phyloP scores from a whole-genome alignment of 2,329 filamentous ascomycete species.

The Calonectria henricotiae region DNA sequence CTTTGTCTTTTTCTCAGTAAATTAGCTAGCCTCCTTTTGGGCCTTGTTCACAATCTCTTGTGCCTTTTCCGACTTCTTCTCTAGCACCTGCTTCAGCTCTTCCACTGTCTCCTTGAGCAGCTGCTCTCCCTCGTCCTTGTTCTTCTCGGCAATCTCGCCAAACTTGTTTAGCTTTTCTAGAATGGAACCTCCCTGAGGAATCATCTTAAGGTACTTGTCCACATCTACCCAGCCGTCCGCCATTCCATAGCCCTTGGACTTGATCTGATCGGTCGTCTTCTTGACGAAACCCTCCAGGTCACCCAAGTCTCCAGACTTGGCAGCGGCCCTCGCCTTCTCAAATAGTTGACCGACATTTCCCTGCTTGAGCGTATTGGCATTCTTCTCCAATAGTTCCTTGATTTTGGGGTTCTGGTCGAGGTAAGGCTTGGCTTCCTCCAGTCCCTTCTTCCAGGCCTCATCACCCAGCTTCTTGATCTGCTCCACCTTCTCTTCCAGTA shows the following conservation, averaged over 20 bases:
- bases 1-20: background rate
- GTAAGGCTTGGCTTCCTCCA: slow-evolving; percentile 80
- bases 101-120: slow-evolving; percentile 79
- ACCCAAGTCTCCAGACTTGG: slow-evolving; percentile 73
- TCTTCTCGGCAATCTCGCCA: slow-evolving; percentile 76
- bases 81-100: slow-evolving; percentile 76
- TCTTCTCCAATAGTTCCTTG: slow-evolving; percentile 81
- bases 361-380: slow-evolving; percentile 77
- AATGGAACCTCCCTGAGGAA: slow-evolving; percentile 77
- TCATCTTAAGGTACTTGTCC: slow-evolving; percentile 76
- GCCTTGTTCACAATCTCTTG: slow-evolving; percentile 73
- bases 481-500: slow-evolving; percentile 80
- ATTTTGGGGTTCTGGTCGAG: slow-evolving; percentile 84
- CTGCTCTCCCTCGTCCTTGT: slow-evolving; percentile 79
- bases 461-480: slow-evolving; percentile 79
- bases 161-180: slow-evolving; percentile 78
- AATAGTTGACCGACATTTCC: slow-evolving; percentile 78
- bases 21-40: slow-evolving; percentile 65
- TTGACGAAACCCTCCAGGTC: slow-evolving; percentile 59
- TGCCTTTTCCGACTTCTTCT: slow-evolving; percentile 72
- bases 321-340: slow-evolving; percentile 74
- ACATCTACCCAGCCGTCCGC: slow-evolving; percentile 65
- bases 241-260: slow-evolving; percentile 64
- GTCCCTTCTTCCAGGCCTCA: slow-evolving; percentile 80
- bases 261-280: slow-evolving; percentile 57